Evolutionary conservation across 1,139 yeast species (phyloP), one percentile per base, ranked within the genome.

Genomic region (Debaryomyces fabryi): DNA sequence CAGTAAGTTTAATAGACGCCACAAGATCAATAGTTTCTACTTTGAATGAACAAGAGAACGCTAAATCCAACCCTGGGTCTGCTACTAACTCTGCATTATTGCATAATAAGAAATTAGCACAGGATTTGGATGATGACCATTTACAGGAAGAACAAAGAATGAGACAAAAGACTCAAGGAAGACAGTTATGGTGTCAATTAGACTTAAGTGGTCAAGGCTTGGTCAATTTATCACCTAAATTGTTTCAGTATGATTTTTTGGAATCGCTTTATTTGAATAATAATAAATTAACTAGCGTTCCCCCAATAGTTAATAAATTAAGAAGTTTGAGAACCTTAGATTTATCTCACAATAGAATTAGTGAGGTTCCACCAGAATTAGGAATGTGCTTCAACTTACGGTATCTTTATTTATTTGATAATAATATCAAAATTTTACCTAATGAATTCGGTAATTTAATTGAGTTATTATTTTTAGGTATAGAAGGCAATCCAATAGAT

Each of bases 141-240:
- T 82, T 83, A 52, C 88, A 86, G 65, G 88, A 86, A 55, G 93
- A 86, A 61, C 83, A 90, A 62, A 77, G 85, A 64, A 83, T 83
- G 71, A 82, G 88, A 64, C 81, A 82, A 52, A 86, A 82, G 57
- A 81, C 88, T 42, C 82, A 85, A 47, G 83, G 86, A 25, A 81
- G 80, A 58, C 97, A 92, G 69, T 79, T 88, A 60, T 95, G 99
- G 99, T 88, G 96, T 48, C 95, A 93, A 23, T 75, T 95, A 56
- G 99, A 95, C 71, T 75, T 93, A 55, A 84, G 96, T 57, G 97
- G 97, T 49, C 96, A 93, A 68, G 91, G 96, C 21, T 74, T 93
- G 47, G 76, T 83, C 54, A 79, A 82, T 52, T 60, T 92, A 39
- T 82, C 91, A 13, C 83, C 87, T 23, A 86, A 85, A 58, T 70